Evolutionary conservation across 139 green algal genomes (phyloP), one percentile per base, ranked within the genome.

Genomic region (Pseudopediastrum boryanum): DNA sequence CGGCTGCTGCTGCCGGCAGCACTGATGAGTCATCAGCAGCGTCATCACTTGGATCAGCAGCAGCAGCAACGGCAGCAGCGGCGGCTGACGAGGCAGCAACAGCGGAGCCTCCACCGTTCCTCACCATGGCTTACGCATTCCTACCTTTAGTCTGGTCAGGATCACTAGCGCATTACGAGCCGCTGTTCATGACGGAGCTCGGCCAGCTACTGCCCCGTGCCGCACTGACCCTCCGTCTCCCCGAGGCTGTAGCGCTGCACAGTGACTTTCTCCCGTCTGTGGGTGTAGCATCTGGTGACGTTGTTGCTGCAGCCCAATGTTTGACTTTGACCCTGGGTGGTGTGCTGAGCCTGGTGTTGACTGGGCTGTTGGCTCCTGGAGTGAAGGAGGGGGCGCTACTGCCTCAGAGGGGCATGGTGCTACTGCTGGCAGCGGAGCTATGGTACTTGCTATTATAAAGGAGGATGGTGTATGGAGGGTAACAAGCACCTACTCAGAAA

Each of bases 61-160:
- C n/a, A n/a, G n/a, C n/a, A n/a, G n/a, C n/a, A n/a, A n/a, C n/a
- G n/a, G n/a, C n/a, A n/a, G n/a, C n/a, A n/a, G n/a, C 2, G 29
- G 23, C 67, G 6, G 39, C 12, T 44, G 27, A 36, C 42, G 39
- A 58, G 38, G 65, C 38, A 43, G 44, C n/a, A n/a, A n/a, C n/a
- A n/a, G n/a, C n/a, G n/a, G n/a, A n/a, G n/a, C n/a, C n/a, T n/a
- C n/a, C 61, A 0, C n/a, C 43, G 16, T 75, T 44, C 31, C 31
- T 62, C 7, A 19, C 31, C 7, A n/a, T 92, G 61, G 77, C 82
- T 0, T 95, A 95, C 52, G 83, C 79, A 36, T 90, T 92, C 73
- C n/a, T n/a, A n/a, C n/a, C n/a, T n/a, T n/a, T n/a, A n/a, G n/a
- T n/a, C n/a, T n/a, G n/a, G n/a, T n/a, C n/a, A n/a, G n/a, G n/a